Base-by-base conservation (phyloP, 768 basidiomycete genomes). In the Mycena alexandri region DNA sequence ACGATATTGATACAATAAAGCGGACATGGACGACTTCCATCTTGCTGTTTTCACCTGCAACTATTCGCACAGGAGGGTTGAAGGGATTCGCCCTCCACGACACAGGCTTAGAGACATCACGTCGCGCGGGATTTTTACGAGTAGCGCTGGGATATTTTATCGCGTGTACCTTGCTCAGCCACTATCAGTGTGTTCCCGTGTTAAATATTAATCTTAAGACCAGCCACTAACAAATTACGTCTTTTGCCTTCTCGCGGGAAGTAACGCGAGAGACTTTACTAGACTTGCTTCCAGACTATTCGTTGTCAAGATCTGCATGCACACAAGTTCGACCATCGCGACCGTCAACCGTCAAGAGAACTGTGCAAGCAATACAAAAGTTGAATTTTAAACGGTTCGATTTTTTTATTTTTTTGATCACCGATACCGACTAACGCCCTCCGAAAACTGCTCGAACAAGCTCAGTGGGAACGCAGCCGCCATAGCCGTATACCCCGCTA, bases 401-500 rank as follows among this genome's bases (percentile, higher is more conserved):
- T 29, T 29, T 29, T 54, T 38, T 13, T 6, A 25, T n/a, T 24
- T 6, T 47, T 42, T 25, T 5, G 11, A 6, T 53, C 52, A 60
- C n/a, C 51, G 57, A 46, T 25, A 63, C 43, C 51, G 55, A 59
- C 61, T 63, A 25, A 77, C 75, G 1, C 77, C 76, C 38, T 58
- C 65, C 19, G 73, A 56, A 65, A 78, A 79, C 56, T 73, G 57
- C 54, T 70, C 71, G 63, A 86, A 86, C 43, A 84, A 67, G 14
- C 74, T 70, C 61, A 85, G 61, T 5, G 81, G 81, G 74, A 86
- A 82, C 47, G 74, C 76, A 51, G 80, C 73, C 22, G 84, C 84
- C 63, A 85, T 77, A 0, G 77, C 78, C 61, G 78, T 72, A 68
- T 85, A 85, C 0, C 84, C 85, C 11, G 81, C 83, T 0, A 79